Percentiles rank a stretch among this genome's conserved stretches.
Evolutionary conservation across 345 rosid genomes (phyloP).

Genomic region (Boechera stricta): DNA sequence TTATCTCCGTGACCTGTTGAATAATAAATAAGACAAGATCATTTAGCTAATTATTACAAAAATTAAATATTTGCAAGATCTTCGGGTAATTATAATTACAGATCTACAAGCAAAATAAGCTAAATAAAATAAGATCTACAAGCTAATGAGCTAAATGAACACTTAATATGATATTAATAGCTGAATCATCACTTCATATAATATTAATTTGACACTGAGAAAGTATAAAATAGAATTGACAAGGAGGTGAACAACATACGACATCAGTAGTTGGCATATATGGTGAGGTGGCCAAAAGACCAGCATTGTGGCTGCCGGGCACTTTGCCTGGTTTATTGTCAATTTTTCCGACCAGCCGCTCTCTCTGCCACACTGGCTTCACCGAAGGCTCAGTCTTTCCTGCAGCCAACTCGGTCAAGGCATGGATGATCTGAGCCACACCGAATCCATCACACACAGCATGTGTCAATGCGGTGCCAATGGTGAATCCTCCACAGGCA

Average conservation of each 20-base stretch:
- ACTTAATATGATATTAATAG: too few species aligned
- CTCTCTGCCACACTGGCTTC: slow-evolving; percentile 57
- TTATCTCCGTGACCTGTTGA: slow-evolving; percentile 24
- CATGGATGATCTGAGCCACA: slow-evolving; percentile 48
- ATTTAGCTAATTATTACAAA: neutral
- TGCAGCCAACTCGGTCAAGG: slow-evolving; percentile 50
- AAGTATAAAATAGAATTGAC: too few species aligned
- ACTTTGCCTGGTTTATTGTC: slow-evolving; percentile 3
- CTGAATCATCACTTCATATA: too few species aligned
- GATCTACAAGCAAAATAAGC: too few species aligned
- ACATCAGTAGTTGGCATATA: slow-evolving; percentile 25
- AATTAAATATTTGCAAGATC: too few species aligned
- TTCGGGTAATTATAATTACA: too few species aligned
- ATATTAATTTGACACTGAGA: too few species aligned
- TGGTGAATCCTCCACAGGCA: slow-evolving; percentile 54
- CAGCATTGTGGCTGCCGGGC: neutral
- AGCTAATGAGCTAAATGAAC: too few species aligned
- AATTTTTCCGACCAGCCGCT: slow-evolving; percentile 33
- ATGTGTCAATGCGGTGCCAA: slow-evolving; percentile 55
- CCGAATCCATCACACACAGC: slow-evolving; percentile 58
- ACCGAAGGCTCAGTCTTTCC: slow-evolving; percentile 49
- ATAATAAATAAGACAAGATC: neutral
- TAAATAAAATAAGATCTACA: too few species aligned
- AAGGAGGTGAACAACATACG: neutral
- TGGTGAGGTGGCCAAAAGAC: slow-evolving; percentile 37